phyloP scores from a whole-genome alignment of 2,329 filamentous ascomycete genomes.

The Incumbomyces delicatus region DNA sequence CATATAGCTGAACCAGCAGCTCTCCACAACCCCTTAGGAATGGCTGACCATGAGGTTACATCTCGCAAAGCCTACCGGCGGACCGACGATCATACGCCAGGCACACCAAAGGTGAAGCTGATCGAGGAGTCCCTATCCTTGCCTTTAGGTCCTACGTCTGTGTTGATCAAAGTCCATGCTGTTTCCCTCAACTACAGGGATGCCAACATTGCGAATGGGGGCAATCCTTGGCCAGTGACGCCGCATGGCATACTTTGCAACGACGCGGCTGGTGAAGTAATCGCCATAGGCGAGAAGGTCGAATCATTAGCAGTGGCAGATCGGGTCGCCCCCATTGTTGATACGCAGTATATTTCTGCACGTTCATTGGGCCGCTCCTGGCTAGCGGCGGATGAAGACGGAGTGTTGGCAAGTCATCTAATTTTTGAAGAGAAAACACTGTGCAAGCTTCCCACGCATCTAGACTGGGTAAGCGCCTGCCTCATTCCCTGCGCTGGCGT shows the following conservation, averaged over 20 bases:
- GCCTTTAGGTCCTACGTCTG: conserved; percentile 24
- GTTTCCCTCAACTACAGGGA: conserved; percentile 48
- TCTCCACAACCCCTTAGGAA: neutral
- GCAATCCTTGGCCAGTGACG: conserved; percentile 33
- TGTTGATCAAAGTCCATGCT: conserved; percentile 43
- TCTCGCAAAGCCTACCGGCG: conserved; percentile 24
- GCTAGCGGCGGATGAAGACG: conserved; percentile 38
- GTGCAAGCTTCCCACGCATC: conserved; percentile 28
- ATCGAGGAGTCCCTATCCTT: conserved; percentile 26
- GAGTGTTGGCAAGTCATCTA: conserved; percentile 33
- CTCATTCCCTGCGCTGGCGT: conserved; percentile 37
- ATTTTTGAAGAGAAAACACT: conserved; percentile 33
- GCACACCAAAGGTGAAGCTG: conserved; percentile 27
- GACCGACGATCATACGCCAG: conserved; percentile 26
- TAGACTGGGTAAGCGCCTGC: conserved; percentile 29
- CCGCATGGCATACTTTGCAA: conserved; percentile 27
- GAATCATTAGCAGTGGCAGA: conserved; percentile 27
- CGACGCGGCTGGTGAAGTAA: conserved; percentile 35
- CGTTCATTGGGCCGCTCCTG: conserved; percentile 30
- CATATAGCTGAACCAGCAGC: no score
- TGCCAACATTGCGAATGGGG: conserved; percentile 33
- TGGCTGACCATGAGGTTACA: conserved; percentile 8
- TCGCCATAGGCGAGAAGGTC: conserved; percentile 31
- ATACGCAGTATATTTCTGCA: conserved; percentile 32
- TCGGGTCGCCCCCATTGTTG: conserved; percentile 29